Evolutionary conservation across 495 filamentous ascomycete genomes (phyloP).

Genomic region (Penicillium macrosclerotiorum): DNA sequence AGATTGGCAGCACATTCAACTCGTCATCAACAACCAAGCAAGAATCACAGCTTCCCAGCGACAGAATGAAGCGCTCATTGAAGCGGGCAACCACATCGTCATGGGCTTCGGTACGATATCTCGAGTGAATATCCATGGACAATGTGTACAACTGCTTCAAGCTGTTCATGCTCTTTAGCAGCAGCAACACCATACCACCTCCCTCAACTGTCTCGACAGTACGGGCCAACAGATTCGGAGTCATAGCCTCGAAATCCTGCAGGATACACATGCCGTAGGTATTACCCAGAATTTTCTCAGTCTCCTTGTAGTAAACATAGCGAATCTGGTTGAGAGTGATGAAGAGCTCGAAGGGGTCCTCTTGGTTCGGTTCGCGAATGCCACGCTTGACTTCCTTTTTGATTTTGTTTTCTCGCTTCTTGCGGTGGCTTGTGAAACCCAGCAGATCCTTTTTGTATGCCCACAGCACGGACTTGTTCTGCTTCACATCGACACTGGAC

Average conservation of each 20-base stretch:
- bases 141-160: slow-evolving; percentile 96
- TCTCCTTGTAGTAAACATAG: slow-evolving; percentile 99
- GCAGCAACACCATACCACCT: slow-evolving; percentile 83
- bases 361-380: slow-evolving; percentile 88
- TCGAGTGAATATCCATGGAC: slow-evolving; percentile 96
- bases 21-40: slow-evolving; percentile 98
- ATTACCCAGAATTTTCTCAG: slow-evolving; percentile 98
- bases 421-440: slow-evolving; percentile 91
- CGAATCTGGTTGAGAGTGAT: slow-evolving; percentile 94
- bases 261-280: slow-evolving; percentile 98
- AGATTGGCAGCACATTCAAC: slow-evolving; percentile 95
- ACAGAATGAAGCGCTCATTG: slow-evolving; percentile 97
- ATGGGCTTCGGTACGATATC: slow-evolving; percentile 96
- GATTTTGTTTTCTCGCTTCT: slow-evolving; percentile 97
- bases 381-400: slow-evolving; percentile 97
- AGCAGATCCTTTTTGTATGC: slow-evolving; percentile 99
- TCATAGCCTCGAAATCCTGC: slow-evolving; percentile 97
- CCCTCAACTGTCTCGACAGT: slow-evolving; percentile 98
- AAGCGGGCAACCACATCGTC: slow-evolving; percentile 94
- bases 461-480: slow-evolving; percentile 97
- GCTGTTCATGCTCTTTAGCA: slow-evolving; percentile 95
- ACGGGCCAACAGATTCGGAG: slow-evolving; percentile 89
- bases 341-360: slow-evolving; percentile 98
- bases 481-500: slow-evolving; percentile 82
- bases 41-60: slow-evolving; percentile 87